Evolutionary conservation across 768 basidiomycete species (phyloP).

Genomic region (Rhizopogon vesiculosus): DNA sequence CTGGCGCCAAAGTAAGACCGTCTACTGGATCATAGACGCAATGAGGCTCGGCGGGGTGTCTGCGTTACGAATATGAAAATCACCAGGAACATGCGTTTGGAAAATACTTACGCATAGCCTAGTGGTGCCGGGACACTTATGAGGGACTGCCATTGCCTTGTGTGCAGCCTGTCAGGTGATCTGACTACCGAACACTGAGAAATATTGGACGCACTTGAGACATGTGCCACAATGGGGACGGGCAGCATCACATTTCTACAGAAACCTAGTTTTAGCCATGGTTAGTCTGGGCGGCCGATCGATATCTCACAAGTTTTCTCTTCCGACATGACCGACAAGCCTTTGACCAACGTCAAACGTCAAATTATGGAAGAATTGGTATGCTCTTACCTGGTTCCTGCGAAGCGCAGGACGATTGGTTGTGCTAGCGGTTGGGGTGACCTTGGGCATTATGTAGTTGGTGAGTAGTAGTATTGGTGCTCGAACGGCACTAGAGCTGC

Average conservation of each 20-base stretch:
- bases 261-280: constrained; percentile 5
- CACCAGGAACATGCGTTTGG: not conserved
- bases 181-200: not conserved
- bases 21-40: constrained; percentile 87
- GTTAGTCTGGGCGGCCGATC: not conserved
- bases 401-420: constrained; percentile 62
- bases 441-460: constrained; percentile 60
- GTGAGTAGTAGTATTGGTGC: not conserved
- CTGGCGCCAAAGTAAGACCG: constrained; percentile 70
- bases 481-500: not conserved
- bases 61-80: constrained; percentile 24
- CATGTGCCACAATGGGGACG: constrained; percentile 85
- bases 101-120: constrained; percentile 66
- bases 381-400: constrained; percentile 61
- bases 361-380: too few relatives aligned
- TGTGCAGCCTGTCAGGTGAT: not conserved
- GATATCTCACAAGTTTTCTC: constrained; percentile 66
- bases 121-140: constrained; percentile 83
- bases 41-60: constrained; percentile 82
- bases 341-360: constrained; percentile 27
- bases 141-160: constrained; percentile 75
- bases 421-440: constrained; percentile 28
- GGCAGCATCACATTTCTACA: constrained; percentile 83
- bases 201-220: constrained; percentile 60
- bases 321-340: constrained; percentile 81